A percentile compares a stretch with the other conserved stretches of the same genome.
phyloP scores from a whole-genome alignment of 345 rosid genomes.

The Triadica sebifera region DNA sequence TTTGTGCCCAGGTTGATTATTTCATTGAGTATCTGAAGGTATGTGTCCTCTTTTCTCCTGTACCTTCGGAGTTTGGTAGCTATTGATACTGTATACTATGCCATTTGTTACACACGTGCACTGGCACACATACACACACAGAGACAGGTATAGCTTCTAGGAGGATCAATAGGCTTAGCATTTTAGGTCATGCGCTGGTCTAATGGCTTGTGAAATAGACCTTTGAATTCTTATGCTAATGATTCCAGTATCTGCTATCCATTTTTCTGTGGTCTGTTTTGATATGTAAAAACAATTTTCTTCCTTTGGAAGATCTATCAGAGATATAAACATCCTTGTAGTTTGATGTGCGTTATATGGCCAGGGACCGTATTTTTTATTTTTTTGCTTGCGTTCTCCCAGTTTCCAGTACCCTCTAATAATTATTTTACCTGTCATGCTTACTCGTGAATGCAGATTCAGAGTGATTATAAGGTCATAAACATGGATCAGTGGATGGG shows the following conservation, averaged over 20 bases:
- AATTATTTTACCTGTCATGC: not conserved
- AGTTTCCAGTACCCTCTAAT: not conserved
- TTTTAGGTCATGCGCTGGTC: no score
- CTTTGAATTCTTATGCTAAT: no score
- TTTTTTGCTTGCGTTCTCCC: not conserved
- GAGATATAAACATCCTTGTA: not conserved
- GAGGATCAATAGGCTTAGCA: no score
- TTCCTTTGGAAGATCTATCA: not conserved
- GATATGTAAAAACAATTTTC: not conserved
- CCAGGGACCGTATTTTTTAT: not conserved
- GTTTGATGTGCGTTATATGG: not conserved
- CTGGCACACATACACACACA: no score
- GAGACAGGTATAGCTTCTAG: no score
- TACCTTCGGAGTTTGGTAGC: no score
- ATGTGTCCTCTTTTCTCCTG: not conserved
- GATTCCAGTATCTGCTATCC: not conserved
- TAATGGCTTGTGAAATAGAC: no score
- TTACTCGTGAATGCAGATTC: slow-evolving; percentile 24
- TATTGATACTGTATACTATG: not conserved
- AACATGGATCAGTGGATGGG: slow-evolving; percentile 42
- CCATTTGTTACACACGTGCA: no score
- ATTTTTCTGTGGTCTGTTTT: not conserved
- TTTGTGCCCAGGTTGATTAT: slow-evolving; percentile 31
- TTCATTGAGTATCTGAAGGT: slow-evolving; percentile 35
- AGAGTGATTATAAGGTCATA: slow-evolving; percentile 35